These are phyloP conservation scores for Fusarium illudens DNA, from an alignment of 2,329 filamentous ascomycete species.

Conservation along the genomic window DNA sequence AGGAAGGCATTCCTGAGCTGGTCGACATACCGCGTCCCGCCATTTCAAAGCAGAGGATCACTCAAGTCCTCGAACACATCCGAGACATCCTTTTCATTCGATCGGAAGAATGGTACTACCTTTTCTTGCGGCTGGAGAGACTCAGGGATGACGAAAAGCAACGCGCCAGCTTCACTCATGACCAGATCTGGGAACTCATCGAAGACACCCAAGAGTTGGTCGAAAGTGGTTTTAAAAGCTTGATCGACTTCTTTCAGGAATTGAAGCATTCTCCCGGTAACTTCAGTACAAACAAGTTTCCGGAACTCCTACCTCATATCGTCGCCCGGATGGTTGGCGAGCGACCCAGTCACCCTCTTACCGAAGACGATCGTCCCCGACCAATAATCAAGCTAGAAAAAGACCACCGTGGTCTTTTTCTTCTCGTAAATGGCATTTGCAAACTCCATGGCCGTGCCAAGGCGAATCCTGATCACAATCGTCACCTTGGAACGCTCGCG, in stretches of 20 bases:
- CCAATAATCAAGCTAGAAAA: background rate
- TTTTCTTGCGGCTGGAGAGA: too few species aligned
- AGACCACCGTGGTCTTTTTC: background rate
- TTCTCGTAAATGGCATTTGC: background rate
- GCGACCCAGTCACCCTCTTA: too few species aligned
- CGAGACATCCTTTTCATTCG: accelerated
- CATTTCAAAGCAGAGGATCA: background rate
- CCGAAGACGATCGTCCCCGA: background rate
- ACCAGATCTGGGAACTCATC: background rate
- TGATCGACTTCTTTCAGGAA: background rate
- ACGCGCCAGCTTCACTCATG: background rate
- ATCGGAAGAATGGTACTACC: background rate
- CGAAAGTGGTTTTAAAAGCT: background rate
- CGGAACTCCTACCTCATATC: background rate
- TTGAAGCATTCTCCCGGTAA: background rate
- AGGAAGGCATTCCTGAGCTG: background rate
- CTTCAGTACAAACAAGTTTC: background rate
- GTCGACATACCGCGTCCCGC: background rate
- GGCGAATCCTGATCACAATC: background rate
- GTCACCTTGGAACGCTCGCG: background rate
- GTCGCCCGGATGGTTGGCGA: background rate
- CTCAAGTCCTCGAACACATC: background rate
- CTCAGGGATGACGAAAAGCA: too few species aligned
- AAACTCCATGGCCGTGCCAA: background rate
- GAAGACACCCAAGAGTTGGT: background rate